These are phyloP conservation scores for Bromus sterilis DNA, from an alignment of 176 grass and related monocot species.

Conservation along the genomic window DNA sequence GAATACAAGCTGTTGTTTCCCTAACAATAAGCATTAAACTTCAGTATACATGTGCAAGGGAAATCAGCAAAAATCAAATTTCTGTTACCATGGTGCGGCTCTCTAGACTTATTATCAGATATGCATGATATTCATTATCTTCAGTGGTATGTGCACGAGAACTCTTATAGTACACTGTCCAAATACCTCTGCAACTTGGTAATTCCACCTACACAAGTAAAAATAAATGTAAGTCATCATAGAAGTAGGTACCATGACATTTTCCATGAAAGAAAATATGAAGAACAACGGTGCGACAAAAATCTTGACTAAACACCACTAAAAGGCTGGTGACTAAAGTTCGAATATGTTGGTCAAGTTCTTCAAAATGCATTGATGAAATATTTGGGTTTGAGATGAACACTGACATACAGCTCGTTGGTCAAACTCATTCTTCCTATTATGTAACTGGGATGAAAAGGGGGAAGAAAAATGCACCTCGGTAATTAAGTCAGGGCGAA, in stretches of 20 bases:
- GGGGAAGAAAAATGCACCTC: slow-evolving; percentile 46
- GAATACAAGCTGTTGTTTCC: no score
- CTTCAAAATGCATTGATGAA: neutral
- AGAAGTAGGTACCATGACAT: neutral
- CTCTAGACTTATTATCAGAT: slow-evolving; percentile 97
- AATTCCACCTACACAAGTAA: slow-evolving; percentile 64
- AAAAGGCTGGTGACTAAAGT: neutral
- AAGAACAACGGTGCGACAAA: neutral
- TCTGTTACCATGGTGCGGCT: slow-evolving; percentile 76
- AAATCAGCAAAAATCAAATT: slow-evolving; percentile 4
- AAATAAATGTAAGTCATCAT: slow-evolving; percentile 23
- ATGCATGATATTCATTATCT: slow-evolving; percentile 95
- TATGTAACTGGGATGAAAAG: neutral
- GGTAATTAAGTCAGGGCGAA: slow-evolving; percentile 88
- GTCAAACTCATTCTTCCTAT: neutral
- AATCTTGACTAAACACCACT: neutral
- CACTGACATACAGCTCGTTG: neutral
- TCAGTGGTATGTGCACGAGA: slow-evolving; percentile 62
- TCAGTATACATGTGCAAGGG: neutral
- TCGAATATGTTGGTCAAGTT: neutral
- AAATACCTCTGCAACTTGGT: slow-evolving; percentile 94
- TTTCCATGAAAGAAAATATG: neutral
- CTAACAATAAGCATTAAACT: neutral
- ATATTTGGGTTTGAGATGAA: neutral
- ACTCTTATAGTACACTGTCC: slow-evolving; percentile 97